Evolutionary conservation across 331 rosid genomes (phyloP).

Genomic region (Malus hybrid): DNA sequence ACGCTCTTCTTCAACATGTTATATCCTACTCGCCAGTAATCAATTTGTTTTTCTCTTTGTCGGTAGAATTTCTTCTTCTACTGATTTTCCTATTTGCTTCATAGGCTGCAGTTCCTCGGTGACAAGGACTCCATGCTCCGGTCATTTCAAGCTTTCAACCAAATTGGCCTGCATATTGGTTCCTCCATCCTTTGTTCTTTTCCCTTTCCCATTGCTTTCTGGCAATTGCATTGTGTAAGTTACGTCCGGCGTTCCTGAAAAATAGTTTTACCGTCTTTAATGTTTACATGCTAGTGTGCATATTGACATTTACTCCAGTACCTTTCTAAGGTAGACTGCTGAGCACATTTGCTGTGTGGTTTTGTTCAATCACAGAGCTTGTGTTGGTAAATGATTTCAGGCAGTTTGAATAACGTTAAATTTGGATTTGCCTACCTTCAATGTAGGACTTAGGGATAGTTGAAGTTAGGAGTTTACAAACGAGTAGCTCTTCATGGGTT

Average conservation of each 20-base stretch:
- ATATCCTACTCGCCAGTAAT: not conserved
- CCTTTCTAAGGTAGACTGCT: not conserved
- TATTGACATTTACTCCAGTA: not conserved
- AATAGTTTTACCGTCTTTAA: not conserved
- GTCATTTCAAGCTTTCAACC: constrained; percentile 26
- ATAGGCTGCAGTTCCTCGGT: constrained; percentile 85
- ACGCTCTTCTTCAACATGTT: not conserved
- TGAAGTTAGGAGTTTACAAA: no score
- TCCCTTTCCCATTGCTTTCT: constrained; percentile 9
- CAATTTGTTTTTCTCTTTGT: constrained; percentile 8
- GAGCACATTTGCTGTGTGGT: not conserved
- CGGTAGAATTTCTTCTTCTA: constrained; percentile 23
- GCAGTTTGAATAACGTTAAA: not conserved
- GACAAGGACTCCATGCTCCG: constrained; percentile 38
- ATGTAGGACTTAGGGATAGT: not conserved
- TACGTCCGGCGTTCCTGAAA: not conserved
- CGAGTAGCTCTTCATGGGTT: not conserved
- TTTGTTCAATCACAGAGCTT: no score
- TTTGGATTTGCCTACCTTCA: not conserved
- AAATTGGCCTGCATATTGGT: constrained; percentile 41
- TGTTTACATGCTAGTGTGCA: not conserved
- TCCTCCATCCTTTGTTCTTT: constrained; percentile 8
- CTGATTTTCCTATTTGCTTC: constrained; percentile 39
- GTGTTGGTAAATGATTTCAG: not conserved
- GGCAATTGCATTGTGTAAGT: constrained; percentile 21